Evolutionary conservation across 2,329 filamentous ascomycete genomes (phyloP).

Genomic region (Trichoderma atroviride): DNA sequence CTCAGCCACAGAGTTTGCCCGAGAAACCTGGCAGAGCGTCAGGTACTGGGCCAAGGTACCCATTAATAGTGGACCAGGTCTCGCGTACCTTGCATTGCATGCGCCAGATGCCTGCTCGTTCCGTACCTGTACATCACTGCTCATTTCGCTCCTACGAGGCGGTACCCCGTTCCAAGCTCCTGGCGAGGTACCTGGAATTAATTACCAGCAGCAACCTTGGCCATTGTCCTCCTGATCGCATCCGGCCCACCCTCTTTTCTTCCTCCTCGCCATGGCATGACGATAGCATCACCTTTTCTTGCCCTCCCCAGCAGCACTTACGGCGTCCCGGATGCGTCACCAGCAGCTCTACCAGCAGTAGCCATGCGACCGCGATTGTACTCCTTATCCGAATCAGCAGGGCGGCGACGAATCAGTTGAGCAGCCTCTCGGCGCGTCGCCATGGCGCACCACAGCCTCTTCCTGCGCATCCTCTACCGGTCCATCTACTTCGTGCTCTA

Average conservation of each 20-base stretch:
- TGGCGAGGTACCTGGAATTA: conserved; percentile 2
- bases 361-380: conserved; percentile 35
- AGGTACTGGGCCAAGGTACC: not conserved
- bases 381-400: conserved; percentile 25
- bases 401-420: conserved; percentile 26
- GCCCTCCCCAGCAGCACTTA: conserved; percentile 21
- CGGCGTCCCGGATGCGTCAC: conserved; percentile 29
- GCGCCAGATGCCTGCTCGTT: not conserved
- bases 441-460: conserved; percentile 44
- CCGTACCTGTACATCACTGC: conserved; percentile 16
- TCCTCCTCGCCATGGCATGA: not conserved
- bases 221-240: conserved; percentile 14
- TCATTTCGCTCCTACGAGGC: not conserved
- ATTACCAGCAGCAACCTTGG: not conserved
- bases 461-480: conserved; percentile 81
- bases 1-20: not conserved
- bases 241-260: not conserved
- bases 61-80: conserved; percentile 7
- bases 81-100: conserved; percentile 22
- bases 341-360: conserved; percentile 31
- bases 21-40: not conserved
- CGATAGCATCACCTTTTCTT: conserved; percentile 10
- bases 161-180: conserved; percentile 8
- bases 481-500: conserved; percentile 76
- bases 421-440: conserved; percentile 13